Conservation (phyloP, 352 stramenopile genomes). For the Phytophthora sansomeana region DNA sequence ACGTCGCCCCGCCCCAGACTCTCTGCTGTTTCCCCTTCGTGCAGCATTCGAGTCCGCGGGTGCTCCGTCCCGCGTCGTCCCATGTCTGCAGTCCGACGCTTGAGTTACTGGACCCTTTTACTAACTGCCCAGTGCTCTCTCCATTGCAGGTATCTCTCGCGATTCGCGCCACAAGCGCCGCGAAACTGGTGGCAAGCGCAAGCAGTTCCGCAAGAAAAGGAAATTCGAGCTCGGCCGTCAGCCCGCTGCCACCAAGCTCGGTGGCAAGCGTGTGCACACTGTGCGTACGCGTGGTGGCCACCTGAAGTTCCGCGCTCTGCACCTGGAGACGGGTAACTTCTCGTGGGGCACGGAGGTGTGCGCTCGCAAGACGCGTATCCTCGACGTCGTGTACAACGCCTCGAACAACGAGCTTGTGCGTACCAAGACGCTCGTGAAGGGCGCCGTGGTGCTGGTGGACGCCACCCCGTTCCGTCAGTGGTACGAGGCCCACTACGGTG, state of each 20-base stretch:
- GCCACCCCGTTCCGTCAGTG: conserved; percentile 99
- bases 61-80: conserved; percentile 31
- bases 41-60: conserved; percentile 86
- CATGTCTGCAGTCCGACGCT: conserved; percentile 29
- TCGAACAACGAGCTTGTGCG: conserved; percentile 99
- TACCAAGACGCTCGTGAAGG: conserved; percentile 99
- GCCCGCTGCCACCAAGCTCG: conserved; percentile 98
- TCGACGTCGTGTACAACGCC: conserved; percentile 99
- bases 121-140: conserved; percentile 24
- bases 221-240: conserved; percentile 99
- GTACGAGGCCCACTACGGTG: conserved; percentile 99
- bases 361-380: conserved; percentile 98
- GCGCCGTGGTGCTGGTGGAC: conserved; percentile 98
- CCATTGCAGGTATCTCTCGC: conserved; percentile 98
- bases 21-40: conserved; percentile 92
- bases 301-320: conserved; percentile 98
- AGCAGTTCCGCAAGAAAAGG: conserved; percentile 99
- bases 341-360: conserved; percentile 98
- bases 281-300: conserved; percentile 98
- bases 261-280: conserved; percentile 96
- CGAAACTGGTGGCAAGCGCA: conserved; percentile 98
- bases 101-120: background rate
- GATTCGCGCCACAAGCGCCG: conserved; percentile 99
- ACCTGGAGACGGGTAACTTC: conserved; percentile 99
- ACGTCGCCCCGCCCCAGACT: conserved; percentile 54